A percentile compares a stretch with the other conserved stretches of the same genome.
phyloP scores from a whole-genome alignment of 176 grass and related monocot species.

The Carex kokanica region DNA sequence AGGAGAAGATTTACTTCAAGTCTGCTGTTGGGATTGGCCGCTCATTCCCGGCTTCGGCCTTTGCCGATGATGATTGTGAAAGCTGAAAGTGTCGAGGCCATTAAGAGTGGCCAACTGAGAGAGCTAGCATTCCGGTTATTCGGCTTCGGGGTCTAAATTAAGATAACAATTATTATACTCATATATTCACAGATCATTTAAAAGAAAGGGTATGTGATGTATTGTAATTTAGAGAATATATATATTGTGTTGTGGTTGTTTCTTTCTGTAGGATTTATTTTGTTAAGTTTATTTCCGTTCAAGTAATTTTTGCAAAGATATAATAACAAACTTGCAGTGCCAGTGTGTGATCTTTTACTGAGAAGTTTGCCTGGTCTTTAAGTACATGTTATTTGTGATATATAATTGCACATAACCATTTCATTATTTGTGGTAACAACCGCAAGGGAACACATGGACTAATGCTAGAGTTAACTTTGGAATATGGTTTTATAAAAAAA shows the following conservation, averaged over 20 bases:
- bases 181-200: constrained; percentile 8
- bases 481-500: neutral
- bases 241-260: neutral
- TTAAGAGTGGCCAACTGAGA: constrained; percentile 17
- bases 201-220: constrained; percentile 1
- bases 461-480: neutral
- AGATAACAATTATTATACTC: neutral
- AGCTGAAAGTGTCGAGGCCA: neutral
- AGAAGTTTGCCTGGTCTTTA: neutral
- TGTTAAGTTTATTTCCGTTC: neutral
- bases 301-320: neutral
- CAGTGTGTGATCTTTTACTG: neutral
- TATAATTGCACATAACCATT: too few relatives aligned
- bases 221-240: constrained; percentile 1
- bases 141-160: neutral
- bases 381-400: neutral
- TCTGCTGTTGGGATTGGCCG: constrained; percentile 64
- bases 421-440: too few relatives aligned
- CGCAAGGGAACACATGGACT: too few relatives aligned
- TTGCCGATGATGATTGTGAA: constrained; percentile 49
- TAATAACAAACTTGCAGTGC: neutral
- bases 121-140: neutral
- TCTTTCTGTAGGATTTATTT: neutral
- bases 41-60: constrained; percentile 64
- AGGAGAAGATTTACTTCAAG: constrained; percentile 79